Evolutionary conservation across 108 stramenopile species (phyloP), one percentile per base, ranked within the genome.

Genomic region (Cyclotella choctawhatcheeana): DNA sequence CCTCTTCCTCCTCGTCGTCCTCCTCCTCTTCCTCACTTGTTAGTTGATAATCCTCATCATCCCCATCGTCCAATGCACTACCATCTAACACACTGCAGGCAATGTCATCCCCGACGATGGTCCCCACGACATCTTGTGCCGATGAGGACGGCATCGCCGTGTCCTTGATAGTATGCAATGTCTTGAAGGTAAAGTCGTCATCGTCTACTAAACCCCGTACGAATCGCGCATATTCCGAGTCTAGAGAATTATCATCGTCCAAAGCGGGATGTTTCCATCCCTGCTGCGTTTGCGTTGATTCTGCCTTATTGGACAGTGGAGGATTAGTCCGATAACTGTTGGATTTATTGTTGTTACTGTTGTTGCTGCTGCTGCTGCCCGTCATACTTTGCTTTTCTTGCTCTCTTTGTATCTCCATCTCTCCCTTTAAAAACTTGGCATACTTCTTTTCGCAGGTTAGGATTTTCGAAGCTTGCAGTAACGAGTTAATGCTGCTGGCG

Each of bases 1-100:
- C 71, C 26, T 59, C 58, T 58, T 72, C 76, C 6, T 71, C 71
- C 17, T 82, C 76, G 27, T 82, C 81, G 8, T 81, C 79, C 2
- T 76, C 80, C 0, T 82, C 67, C 12, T 76, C 81, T 31, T 77
- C 81, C 8, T 82, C 81, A 29, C 76, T 77, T 2, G 76, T 82
- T 33, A 81, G 44, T n/a, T 58, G 69, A 65, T 81, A 81, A 29
- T 64, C 65, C 22, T 53, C 76, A 47, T 76, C 81, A 45, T 82
- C 81, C 37, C 21, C 51, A 67, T 81, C 79, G 27, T 81, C 75
- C 34, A 76, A 43, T 0, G 55, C 55, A 7, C 24, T 33, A 31
- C 55, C 51, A 18, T 24, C 5, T 22, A 50, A 18, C 17, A 16
- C 71, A 45, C 31, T 62, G 31, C 33, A 35, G 27, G 35, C 35